Evolutionary conservation across 148 eudicot genomes (phyloP).

Genomic region (Persicaria tinctoria): DNA sequence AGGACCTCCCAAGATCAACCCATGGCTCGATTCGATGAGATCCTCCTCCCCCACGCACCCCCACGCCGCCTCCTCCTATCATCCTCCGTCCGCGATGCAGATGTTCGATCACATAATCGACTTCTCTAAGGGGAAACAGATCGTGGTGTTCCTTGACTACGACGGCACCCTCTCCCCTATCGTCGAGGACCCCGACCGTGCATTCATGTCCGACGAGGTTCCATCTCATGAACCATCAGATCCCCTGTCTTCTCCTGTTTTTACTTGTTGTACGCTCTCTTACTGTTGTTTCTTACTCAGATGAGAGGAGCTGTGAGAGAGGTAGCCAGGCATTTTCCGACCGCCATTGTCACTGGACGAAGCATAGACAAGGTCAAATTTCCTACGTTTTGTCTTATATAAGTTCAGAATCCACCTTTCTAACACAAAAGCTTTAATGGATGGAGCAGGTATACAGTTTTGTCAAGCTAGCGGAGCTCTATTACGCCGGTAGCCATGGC

Average conservation of each 20-base stretch:
- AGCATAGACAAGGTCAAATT: conserved; percentile 66
- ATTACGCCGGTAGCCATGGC: conserved; percentile 97
- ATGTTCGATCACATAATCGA: conserved; percentile 14
- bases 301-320: conserved; percentile 71
- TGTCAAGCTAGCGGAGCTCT: conserved; percentile 70
- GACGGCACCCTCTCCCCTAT: conserved; percentile 29
- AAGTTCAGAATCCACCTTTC: not conserved
- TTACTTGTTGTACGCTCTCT: not conserved
- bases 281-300: conserved; percentile 17
- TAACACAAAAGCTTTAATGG: not conserved
- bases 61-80: not conserved
- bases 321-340: conserved; percentile 68
- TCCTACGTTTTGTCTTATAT: not conserved
- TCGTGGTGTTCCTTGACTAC: conserved; percentile 23
- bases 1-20: not conserved
- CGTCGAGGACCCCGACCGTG: conserved; percentile 24
- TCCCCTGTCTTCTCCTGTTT: not conserved
- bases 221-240: not conserved
- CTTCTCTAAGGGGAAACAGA: conserved; percentile 12
- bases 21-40: conserved; percentile 8
- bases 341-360: conserved; percentile 90
- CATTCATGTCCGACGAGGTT: conserved; percentile 26
- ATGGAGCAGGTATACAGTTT: conserved; percentile 51
- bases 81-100: conserved; percentile 19
- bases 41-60: not conserved